Percentiles rank a stretch among this genome's conserved stretches.
Conservation (phyloP, 2,329 filamentous ascomycete species). For the Nothopassalora personata region DNA sequence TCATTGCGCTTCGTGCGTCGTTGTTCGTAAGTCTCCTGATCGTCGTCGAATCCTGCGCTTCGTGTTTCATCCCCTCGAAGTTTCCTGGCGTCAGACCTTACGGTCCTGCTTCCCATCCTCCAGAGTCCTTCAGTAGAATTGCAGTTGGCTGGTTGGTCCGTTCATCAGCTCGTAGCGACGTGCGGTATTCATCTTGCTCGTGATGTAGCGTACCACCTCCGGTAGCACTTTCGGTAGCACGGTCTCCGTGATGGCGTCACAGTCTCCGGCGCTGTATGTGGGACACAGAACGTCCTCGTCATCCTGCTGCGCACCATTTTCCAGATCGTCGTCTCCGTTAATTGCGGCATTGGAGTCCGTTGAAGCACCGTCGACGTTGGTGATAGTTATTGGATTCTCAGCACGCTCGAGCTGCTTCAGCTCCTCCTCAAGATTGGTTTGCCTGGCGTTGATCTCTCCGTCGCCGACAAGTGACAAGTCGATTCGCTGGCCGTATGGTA, state of each 20-base stretch:
- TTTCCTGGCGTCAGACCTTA: background rate
- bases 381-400: background rate
- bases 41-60: background rate
- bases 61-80: too few relatives aligned
- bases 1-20: background rate
- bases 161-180: background rate
- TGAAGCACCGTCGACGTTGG: background rate
- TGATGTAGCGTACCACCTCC: slow-evolving; percentile 12
- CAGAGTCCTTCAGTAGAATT: background rate
- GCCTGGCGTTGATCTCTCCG: background rate
- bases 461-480: background rate
- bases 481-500: background rate
- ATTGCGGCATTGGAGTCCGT: background rate
- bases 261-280: slow-evolving; percentile 17
- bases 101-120: background rate
- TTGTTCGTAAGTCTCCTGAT: background rate
- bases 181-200: background rate
- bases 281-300: slow-evolving; percentile 8
- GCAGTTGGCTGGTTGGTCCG: background rate
- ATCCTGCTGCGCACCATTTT: background rate
- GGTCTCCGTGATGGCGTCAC: slow-evolving; percentile 11
- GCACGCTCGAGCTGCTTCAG: too few relatives aligned
- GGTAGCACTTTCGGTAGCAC: slow-evolving; percentile 18
- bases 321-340: background rate
- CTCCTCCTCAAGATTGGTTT: background rate